phyloP scores from a whole-genome alignment of 2,329 filamentous ascomycete species.

The Paraphoma chrysanthemicola region DNA sequence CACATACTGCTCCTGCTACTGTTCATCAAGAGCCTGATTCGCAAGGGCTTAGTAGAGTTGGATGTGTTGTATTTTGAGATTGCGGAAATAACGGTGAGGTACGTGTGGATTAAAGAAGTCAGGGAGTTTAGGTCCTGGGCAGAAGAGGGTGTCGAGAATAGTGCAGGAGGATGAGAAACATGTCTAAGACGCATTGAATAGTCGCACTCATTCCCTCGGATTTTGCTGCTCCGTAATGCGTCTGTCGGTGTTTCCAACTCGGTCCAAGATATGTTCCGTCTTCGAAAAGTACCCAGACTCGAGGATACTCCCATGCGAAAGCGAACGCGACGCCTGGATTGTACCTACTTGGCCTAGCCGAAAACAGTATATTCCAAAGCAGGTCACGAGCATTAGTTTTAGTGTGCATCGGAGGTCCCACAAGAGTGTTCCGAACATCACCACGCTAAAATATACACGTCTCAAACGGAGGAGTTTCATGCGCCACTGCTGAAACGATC shows the following conservation, averaged over 20 bases:
- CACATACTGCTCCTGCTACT: constrained; percentile 46
- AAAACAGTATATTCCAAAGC: not conserved
- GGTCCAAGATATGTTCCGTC: too few species aligned
- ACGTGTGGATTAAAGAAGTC: constrained; percentile 50
- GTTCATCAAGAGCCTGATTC: constrained; percentile 48
- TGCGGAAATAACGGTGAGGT: constrained; percentile 49
- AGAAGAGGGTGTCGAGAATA: constrained; percentile 1
- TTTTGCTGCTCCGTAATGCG: too few species aligned
- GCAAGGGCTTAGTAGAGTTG: constrained; percentile 37
- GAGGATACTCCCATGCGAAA: not conserved
- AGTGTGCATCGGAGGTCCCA: constrained; percentile 21
- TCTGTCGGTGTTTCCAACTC: too few species aligned
- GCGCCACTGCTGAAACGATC: constrained; percentile 22
- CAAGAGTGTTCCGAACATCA: constrained; percentile 9
- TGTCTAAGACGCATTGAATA: too few species aligned
- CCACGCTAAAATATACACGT: constrained; percentile 21
- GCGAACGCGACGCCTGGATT: not conserved
- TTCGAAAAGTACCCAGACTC: not conserved
- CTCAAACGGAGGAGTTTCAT: constrained; percentile 37
- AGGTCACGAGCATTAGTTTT: constrained; percentile 2
- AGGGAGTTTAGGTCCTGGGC: constrained; percentile 45
- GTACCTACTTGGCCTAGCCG: not conserved
- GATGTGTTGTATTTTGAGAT: constrained; percentile 49
- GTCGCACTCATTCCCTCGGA: too few species aligned
- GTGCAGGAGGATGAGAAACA: not conserved